A percentile compares a stretch with the other conserved stretches of the same genome.
Conservation (phyloP, 2,329 filamentous ascomycete species). For the Westerdykella sp. region DNA sequence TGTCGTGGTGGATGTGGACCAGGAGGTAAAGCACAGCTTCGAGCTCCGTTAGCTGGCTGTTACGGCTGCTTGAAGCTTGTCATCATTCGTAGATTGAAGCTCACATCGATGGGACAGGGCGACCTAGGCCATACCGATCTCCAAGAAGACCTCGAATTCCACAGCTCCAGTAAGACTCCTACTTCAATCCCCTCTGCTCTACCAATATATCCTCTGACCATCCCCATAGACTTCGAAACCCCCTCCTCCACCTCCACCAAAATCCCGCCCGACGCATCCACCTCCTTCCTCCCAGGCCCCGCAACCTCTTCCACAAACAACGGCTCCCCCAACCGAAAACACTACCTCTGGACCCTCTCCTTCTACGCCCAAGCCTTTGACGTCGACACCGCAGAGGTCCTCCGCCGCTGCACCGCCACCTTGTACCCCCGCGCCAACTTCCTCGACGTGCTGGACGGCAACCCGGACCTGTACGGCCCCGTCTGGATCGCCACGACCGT, state of each 20-base stretch:
- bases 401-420: slow-evolving; percentile 81
- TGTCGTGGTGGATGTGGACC: slow-evolving; percentile 94
- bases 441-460: slow-evolving; percentile 92
- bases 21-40: slow-evolving; percentile 59
- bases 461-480: slow-evolving; percentile 92
- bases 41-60: neutral
- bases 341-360: slow-evolving; percentile 82
- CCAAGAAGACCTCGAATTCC: slow-evolving; percentile 98
- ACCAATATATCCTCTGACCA: neutral
- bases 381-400: slow-evolving; percentile 85
- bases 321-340: slow-evolving; percentile 49
- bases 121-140: slow-evolving; percentile 97
- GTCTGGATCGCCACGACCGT: slow-evolving; percentile 99
- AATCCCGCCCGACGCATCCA: slow-evolving; percentile 40
- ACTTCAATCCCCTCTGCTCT: slow-evolving; percentile 1
- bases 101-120: slow-evolving; percentile 52
- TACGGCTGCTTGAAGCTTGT: neutral
- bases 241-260: slow-evolving; percentile 44
- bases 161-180: slow-evolving; percentile 64
- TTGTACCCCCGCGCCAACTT: slow-evolving; percentile 90
- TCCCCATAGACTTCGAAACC: slow-evolving; percentile 59
- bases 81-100: neutral
- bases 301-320: slow-evolving; percentile 20
- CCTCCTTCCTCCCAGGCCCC: slow-evolving; percentile 35
- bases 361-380: slow-evolving; percentile 99